Conservation (phyloP, 2,329 filamentous ascomycete species). For the Helotiales sp. region DNA sequence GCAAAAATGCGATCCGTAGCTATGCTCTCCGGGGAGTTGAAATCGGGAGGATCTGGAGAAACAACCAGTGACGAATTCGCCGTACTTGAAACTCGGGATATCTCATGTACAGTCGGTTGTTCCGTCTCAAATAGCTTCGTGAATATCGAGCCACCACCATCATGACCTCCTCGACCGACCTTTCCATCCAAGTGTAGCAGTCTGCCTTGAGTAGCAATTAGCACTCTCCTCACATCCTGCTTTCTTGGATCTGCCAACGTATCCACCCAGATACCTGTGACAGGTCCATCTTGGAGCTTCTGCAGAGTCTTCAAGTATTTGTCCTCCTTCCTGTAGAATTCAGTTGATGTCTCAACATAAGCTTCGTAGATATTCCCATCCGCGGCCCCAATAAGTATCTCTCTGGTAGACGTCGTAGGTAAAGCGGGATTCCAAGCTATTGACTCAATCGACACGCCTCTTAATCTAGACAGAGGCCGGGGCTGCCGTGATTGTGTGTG, state of each 20-base stretch:
- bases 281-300: slow-evolving; percentile 76
- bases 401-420: slow-evolving; percentile 89
- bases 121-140: slow-evolving; percentile 86
- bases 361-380: slow-evolving; percentile 95
- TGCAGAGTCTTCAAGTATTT: slow-evolving; percentile 85
- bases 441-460: slow-evolving; percentile 83
- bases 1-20: slow-evolving; percentile 75
- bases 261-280: slow-evolving; percentile 87
- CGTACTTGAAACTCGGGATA: slow-evolving; percentile 57
- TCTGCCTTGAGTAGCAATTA: slow-evolving; percentile 76
- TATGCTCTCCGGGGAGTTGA: slow-evolving; percentile 53
- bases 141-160: slow-evolving; percentile 84
- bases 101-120: slow-evolving; percentile 73
- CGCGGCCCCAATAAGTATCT: slow-evolving; percentile 88
- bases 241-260: slow-evolving; percentile 56
- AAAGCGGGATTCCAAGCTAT: slow-evolving; percentile 93
- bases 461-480: slow-evolving; percentile 76
- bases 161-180: slow-evolving; percentile 68
- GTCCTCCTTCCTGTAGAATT: slow-evolving; percentile 95
- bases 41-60: slow-evolving; percentile 70
- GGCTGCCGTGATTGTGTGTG: slow-evolving; percentile 92
- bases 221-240: slow-evolving; percentile 71
- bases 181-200: slow-evolving; percentile 82
- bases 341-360: slow-evolving; percentile 89
- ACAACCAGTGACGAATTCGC: slow-evolving; percentile 69